phyloP scores from a whole-genome alignment of 2,329 filamentous ascomycete genomes.

The Lachnellula willkommii region DNA sequence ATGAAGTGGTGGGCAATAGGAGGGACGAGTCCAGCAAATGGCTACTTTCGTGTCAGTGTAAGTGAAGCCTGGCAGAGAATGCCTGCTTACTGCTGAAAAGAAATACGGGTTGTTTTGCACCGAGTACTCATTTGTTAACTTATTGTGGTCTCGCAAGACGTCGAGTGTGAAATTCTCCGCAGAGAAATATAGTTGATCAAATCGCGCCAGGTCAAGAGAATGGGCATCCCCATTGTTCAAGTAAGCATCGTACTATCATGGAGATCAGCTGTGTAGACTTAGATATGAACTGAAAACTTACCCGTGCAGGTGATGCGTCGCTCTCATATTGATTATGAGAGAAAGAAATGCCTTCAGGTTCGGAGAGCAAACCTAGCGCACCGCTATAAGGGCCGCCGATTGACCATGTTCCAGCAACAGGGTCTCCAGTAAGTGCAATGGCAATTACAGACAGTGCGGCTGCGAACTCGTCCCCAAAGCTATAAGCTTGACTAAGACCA shows the following conservation, averaged over 20 bases:
- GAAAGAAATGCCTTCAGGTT: conserved; percentile 8
- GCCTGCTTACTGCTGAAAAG: conserved; percentile 38
- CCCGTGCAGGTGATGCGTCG: conserved; percentile 10
- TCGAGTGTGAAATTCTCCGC: conserved; percentile 11
- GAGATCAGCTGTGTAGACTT: neutral
- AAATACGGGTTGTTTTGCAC: conserved; percentile 43
- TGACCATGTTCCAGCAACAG: conserved; percentile 7
- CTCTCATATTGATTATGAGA: conserved; percentile 15
- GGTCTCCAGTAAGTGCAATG: conserved; percentile 10
- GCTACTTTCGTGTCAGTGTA: neutral
- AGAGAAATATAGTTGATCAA: conserved; percentile 8
- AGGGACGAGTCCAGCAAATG: conserved; percentile 10
- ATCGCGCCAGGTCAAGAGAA: conserved; percentile 7
- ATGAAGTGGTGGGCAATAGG: conserved; percentile 9
- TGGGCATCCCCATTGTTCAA: conserved; percentile 10
- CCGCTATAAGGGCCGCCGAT: conserved; percentile 13
- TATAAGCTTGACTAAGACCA: conserved; percentile 9
- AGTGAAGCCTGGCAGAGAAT: neutral
- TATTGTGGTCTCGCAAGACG: conserved; percentile 12
- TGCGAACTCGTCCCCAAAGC: conserved; percentile 8
- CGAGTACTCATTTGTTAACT: conserved; percentile 6
- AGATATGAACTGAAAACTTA: neutral
- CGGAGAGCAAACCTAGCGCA: conserved; percentile 6
- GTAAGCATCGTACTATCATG: conserved; percentile 9
- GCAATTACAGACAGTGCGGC: conserved; percentile 8